A percentile compares a stretch with the other conserved stretches of the same genome.
Conservation (phyloP, 2,329 filamentous ascomycete species). For the Verticillium klebahnii region DNA sequence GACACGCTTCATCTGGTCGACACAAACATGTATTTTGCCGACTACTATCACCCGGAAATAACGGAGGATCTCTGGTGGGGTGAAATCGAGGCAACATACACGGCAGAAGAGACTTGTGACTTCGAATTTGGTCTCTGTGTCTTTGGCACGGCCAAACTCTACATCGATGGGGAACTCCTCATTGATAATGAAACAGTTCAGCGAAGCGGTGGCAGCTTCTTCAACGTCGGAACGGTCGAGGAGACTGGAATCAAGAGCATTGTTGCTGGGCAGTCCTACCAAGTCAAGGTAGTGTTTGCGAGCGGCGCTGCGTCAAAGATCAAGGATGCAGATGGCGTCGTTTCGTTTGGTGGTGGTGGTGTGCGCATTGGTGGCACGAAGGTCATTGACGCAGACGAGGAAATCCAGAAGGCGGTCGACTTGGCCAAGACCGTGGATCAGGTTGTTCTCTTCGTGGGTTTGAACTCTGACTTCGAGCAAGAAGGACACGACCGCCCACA, state of each 20-base stretch:
- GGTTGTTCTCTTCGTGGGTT: conserved; percentile 48
- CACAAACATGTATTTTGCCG: conserved; percentile 16
- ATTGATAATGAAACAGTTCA: conserved; percentile 26
- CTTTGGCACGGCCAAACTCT: conserved; percentile 26
- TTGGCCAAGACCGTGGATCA: conserved; percentile 52
- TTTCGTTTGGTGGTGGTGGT: conserved; percentile 1
- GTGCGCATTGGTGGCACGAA: conserved; percentile 4
- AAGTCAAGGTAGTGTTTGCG: conserved; percentile 19
- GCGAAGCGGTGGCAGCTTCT: conserved; percentile 5
- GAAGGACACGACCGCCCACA: neutral
- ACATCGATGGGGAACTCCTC: conserved; percentile 22
- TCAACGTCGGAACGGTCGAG: conserved; percentile 27
- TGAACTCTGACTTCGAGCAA: conserved; percentile 36
- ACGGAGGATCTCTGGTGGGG: conserved; percentile 13
- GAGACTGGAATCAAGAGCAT: neutral
- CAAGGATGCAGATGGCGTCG: neutral
- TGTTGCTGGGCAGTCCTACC: conserved; percentile 19
- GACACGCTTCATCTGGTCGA: conserved; percentile 13
- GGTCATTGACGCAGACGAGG: conserved; percentile 5
- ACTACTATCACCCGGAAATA: conserved; percentile 16
- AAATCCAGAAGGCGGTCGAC: conserved; percentile 8
- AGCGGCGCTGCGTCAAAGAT: conserved; percentile 16
- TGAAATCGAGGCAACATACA: conserved; percentile 13
- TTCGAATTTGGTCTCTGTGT: conserved; percentile 28
- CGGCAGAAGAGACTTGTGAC: conserved; percentile 8